A percentile compares a stretch with the other conserved stretches of the same genome.
phyloP scores from a whole-genome alignment of 176 grass and related monocot genomes.

The Ananas comosus region DNA sequence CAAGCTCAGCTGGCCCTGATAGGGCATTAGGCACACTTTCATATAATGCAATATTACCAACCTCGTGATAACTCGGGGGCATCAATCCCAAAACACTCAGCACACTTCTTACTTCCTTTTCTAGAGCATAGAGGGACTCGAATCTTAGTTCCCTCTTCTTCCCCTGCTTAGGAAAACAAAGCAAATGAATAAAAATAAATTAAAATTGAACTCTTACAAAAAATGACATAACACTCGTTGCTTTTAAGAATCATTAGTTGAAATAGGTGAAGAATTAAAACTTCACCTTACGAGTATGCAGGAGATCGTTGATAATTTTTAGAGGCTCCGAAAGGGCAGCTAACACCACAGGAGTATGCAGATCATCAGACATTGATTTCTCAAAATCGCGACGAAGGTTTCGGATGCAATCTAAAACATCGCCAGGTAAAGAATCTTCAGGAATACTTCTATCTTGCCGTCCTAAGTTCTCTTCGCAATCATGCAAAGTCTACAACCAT shows the following conservation, averaged over 20 bases:
- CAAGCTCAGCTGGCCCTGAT: too few relatives aligned
- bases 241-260: neutral
- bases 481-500: constrained; percentile 52
- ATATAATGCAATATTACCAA: constrained; percentile 9
- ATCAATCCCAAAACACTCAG: constrained; percentile 65
- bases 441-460: constrained; percentile 22
- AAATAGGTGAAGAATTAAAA: neutral
- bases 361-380: constrained; percentile 77
- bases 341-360: constrained; percentile 70
- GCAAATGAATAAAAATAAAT: constrained; percentile 18
- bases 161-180: constrained; percentile 39
- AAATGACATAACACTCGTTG: too few relatives aligned
- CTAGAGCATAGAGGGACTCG: constrained; percentile 53
- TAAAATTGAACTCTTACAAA: neutral
- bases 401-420: constrained; percentile 36
- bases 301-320: constrained; percentile 73
- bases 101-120: constrained; percentile 45
- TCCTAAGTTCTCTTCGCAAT: constrained; percentile 50
- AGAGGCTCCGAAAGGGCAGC: constrained; percentile 67
- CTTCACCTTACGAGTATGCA: constrained; percentile 82
- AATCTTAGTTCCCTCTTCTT: constrained; percentile 59
- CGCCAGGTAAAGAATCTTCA: constrained; percentile 41
- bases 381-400: constrained; percentile 69
- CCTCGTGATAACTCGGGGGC: constrained; percentile 61
- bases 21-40: too few relatives aligned